Evolutionary conservation across 1,284 basidiomycete species (phyloP), one percentile per base, ranked within the genome.

Genomic region (Caloboletus firmus): DNA sequence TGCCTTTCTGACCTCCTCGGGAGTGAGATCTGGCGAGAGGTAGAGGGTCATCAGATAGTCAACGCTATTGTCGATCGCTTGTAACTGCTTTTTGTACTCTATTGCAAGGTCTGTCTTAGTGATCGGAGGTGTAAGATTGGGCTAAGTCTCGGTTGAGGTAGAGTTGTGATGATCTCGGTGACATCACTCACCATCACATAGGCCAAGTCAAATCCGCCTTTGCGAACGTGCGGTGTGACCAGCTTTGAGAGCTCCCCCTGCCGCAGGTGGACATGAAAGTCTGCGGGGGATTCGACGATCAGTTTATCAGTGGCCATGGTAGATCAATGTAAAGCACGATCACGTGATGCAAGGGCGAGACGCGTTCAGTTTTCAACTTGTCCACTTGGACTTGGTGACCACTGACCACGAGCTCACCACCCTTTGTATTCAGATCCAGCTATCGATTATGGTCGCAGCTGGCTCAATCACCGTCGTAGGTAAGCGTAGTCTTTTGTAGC

Each of bases 11-110:
- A 99, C 91, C 69, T 98, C 94, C 20, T 89, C 88, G 1, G 94
- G 92, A 1, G 95, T 96, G 45, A 99, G 83, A 40, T 91, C 86
- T 0, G 92, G 90, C 40, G 89, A 92, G 10, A 99, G 84, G 75
- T 99, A 99, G 40, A 99, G 79, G 1, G 96, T 98, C 89, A 98
- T 96, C 37, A 99, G 78, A 74, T 93, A 98, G 73, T 94, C 84
- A 35, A 91, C 85, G 43, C 78, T 70, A 8, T 93, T 85, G 41
- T 93, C 91, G 56, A 98, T 85, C 35, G 73, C 74, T 65, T 92
- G 77, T 18, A 99, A 82, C 45, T 84, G 75, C 6, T 80, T 74
- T 66, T 89, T 87, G 77, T 99, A 99, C 45, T 80, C 78, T 41
- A 96, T 66, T 1, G 95, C 95, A 62, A 88, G 84, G 30, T 88